These are phyloP conservation scores for Elaeis oleifera DNA, from an alignment of 202 grass and related monocot species.

Conservation along the genomic window DNA sequence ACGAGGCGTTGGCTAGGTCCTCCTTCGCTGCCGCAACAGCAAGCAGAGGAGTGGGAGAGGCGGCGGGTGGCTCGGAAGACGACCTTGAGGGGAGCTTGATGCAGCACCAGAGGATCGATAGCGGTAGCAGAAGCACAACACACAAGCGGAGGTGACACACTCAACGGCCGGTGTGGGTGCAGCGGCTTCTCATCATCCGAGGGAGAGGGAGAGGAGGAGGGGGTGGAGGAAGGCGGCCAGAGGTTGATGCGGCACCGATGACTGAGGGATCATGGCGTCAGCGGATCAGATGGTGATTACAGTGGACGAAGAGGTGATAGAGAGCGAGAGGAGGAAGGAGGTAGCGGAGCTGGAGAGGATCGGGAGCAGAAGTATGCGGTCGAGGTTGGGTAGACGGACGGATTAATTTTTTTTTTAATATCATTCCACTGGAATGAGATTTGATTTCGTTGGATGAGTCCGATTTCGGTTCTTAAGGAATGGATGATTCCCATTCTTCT, in stretches of 20 bases:
- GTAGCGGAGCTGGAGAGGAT: constrained; percentile 22
- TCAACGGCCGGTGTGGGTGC: constrained; percentile 1
- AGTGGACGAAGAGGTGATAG: constrained; percentile 44
- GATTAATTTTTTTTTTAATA: no score
- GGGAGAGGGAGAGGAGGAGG: neutral
- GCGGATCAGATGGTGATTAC: constrained; percentile 26
- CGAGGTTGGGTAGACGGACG: no score
- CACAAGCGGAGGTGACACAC: neutral
- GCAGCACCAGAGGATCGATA: neutral
- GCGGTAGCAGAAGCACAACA: constrained; percentile 7
- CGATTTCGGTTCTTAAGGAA: no score
- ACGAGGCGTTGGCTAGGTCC: neutral
- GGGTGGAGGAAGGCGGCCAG: neutral
- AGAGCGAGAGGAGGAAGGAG: constrained; percentile 35
- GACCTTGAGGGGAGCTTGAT: constrained; percentile 1
- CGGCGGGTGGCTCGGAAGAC: neutral
- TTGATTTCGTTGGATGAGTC: no score
- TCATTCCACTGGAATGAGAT: no score
- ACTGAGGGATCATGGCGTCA: neutral
- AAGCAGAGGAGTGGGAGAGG: neutral
- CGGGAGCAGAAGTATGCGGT: constrained; percentile 22
- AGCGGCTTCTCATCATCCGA: no score
- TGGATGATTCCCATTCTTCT: no score
- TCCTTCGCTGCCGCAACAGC: neutral
- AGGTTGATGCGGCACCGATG: neutral